Percentiles rank a stretch among this genome's conserved stretches.
These are phyloP conservation scores for Sporothrix mexicana DNA, from an alignment of 2,329 filamentous ascomycete species.

Conservation along the genomic window DNA sequence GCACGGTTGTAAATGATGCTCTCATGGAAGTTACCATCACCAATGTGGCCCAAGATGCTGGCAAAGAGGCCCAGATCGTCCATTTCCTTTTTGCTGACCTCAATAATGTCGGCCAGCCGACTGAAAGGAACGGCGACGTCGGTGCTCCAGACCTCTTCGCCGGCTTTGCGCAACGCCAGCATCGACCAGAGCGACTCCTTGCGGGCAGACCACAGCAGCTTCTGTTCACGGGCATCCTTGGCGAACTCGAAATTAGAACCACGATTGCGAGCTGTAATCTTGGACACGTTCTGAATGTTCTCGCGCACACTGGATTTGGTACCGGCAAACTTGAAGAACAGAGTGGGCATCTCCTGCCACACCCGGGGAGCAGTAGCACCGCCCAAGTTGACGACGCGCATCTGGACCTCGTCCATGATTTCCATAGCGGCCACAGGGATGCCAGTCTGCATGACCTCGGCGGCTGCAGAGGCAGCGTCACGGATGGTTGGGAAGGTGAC, in stretches of 20 bases:
- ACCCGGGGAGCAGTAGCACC: slow-evolving; percentile 70
- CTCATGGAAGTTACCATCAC: slow-evolving; percentile 94
- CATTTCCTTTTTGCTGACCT: slow-evolving; percentile 87
- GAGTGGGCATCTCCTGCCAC: slow-evolving; percentile 77
- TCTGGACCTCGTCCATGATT: slow-evolving; percentile 88
- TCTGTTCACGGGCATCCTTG: slow-evolving; percentile 70
- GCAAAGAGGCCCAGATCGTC: slow-evolving; percentile 85
- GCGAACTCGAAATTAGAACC: slow-evolving; percentile 78
- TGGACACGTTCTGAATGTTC: slow-evolving; percentile 72
- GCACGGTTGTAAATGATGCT: slow-evolving; percentile 84
- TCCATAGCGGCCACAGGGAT: slow-evolving; percentile 79
- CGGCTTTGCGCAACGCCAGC: slow-evolving; percentile 69
- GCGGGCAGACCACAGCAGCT: slow-evolving; percentile 77
- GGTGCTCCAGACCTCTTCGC: slow-evolving; percentile 79
- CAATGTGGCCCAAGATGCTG: slow-evolving; percentile 86
- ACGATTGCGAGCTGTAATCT: slow-evolving; percentile 68
- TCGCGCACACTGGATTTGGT: slow-evolving; percentile 79
- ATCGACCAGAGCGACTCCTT: slow-evolving; percentile 88
- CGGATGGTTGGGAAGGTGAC: slow-evolving; percentile 79
- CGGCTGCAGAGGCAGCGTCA: slow-evolving; percentile 75
- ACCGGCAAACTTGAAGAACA: slow-evolving; percentile 87
- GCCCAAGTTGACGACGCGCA: slow-evolving; percentile 79
- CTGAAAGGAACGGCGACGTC: slow-evolving; percentile 85
- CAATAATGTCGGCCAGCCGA: slow-evolving; percentile 73
- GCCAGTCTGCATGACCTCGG: slow-evolving; percentile 75